Evolutionary conservation across 2,329 filamentous ascomycete genomes (phyloP).

Genomic region (Claviceps maximensis): DNA sequence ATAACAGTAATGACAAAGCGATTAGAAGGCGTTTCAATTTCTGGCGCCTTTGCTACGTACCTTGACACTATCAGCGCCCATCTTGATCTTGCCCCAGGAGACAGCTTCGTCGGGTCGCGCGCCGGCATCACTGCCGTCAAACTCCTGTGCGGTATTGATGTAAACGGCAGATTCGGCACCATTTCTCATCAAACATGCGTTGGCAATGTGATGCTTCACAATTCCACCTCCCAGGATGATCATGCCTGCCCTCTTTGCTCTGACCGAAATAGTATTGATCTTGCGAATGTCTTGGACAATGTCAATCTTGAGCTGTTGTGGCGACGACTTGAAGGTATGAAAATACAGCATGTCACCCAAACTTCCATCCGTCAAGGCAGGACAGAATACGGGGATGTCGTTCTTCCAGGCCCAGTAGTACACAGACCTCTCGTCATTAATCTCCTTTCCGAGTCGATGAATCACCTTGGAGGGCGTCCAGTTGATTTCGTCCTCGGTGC

Average conservation of each 20-base stretch:
- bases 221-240: slow-evolving; percentile 88
- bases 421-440: slow-evolving; percentile 81
- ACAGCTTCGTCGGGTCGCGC: slow-evolving; percentile 92
- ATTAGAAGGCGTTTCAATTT: not conserved
- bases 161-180: slow-evolving; percentile 95
- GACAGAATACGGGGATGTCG: slow-evolving; percentile 92
- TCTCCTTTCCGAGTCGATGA: slow-evolving; percentile 78
- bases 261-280: slow-evolving; percentile 84
- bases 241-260: slow-evolving; percentile 82
- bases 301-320: slow-evolving; percentile 69
- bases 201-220: slow-evolving; percentile 98
- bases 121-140: slow-evolving; percentile 92
- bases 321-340: slow-evolving; percentile 85
- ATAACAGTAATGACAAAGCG: not conserved
- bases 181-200: slow-evolving; percentile 94
- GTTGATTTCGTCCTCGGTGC: slow-evolving; percentile 54
- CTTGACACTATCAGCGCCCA: slow-evolving; percentile 79
- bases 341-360: slow-evolving; percentile 98
- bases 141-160: slow-evolving; percentile 95
- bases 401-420: slow-evolving; percentile 98
- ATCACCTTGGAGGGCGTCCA: slow-evolving; percentile 96
- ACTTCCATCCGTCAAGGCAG: slow-evolving; percentile 87
- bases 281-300: slow-evolving; percentile 87
- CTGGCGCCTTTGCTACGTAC: slow-evolving; percentile 31
- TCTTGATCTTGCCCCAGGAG: slow-evolving; percentile 97